A percentile compares a stretch with the other conserved stretches of the same genome.
These are phyloP conservation scores for Ganoderma lingzhi DNA, from an alignment of 1,284 basidiomycete genomes.

Conservation along the genomic window DNA sequence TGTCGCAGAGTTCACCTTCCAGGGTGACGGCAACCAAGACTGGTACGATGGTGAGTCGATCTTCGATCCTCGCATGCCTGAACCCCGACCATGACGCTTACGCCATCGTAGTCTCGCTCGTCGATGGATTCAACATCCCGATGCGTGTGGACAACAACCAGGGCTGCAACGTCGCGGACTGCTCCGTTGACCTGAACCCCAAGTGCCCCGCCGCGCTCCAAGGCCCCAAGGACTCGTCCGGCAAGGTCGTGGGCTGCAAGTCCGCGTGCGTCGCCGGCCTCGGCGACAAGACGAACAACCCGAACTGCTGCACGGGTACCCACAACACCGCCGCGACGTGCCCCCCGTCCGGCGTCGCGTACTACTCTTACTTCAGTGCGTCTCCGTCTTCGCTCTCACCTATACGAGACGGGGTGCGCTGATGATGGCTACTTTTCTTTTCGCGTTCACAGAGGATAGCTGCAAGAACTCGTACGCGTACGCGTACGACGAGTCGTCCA, in stretches of 20 bases:
- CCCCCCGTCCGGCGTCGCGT: conserved; percentile 48
- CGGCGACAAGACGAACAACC: conserved; percentile 44
- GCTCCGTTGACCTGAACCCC: conserved; percentile 52
- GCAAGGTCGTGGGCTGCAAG: conserved; percentile 53
- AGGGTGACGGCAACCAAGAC: conserved; percentile 41
- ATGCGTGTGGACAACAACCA: conserved; percentile 49
- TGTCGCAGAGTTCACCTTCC: conserved; percentile 53
- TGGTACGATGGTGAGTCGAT: conserved; percentile 50
- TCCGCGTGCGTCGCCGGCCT: conserved; percentile 51
- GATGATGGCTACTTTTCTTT: not conserved
- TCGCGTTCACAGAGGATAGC: conserved; percentile 43
- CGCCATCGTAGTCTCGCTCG: conserved; percentile 43
- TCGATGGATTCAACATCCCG: conserved; percentile 53
- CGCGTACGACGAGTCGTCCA: conserved; percentile 56
- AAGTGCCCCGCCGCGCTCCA: conserved; percentile 47
- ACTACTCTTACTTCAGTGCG: conserved; percentile 57
- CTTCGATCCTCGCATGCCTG: too few relatives aligned
- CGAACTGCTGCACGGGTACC: conserved; percentile 54
- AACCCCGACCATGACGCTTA: not conserved
- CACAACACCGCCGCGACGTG: conserved; percentile 51
- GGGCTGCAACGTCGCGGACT: conserved; percentile 50
- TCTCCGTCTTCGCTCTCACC: conserved; percentile 12
- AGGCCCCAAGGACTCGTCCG: conserved; percentile 47
- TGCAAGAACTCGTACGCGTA: conserved; percentile 58
- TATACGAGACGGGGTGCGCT: not conserved